Evolutionary conservation across 768 basidiomycete genomes (phyloP).

Genomic region (Trametopsis cervina): DNA sequence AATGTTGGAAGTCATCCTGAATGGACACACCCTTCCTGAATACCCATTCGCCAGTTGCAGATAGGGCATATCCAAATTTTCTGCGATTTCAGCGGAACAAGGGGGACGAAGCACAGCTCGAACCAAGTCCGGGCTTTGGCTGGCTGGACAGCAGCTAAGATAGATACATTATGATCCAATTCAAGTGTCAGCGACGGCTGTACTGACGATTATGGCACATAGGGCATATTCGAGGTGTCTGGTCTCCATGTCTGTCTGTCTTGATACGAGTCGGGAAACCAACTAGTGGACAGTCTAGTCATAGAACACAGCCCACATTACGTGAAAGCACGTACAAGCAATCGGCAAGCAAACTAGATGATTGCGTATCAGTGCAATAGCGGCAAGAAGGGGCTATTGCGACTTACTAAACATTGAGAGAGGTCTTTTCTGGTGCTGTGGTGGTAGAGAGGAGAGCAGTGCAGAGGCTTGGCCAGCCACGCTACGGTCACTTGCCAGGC

Average conservation of each 20-base stretch:
- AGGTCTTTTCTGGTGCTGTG: no score
- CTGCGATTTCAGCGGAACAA: conserved; percentile 56
- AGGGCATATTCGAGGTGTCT: conserved; percentile 54
- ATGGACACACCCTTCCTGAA: conserved; percentile 42
- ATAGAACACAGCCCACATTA: no score
- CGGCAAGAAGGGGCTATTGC: no score
- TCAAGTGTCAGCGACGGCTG: not conserved
- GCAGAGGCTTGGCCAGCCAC: no score
- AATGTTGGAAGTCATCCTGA: not conserved
- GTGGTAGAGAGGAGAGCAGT: no score
- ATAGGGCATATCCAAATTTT: conserved; percentile 67
- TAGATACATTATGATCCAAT: not conserved
- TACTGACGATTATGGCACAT: conserved; percentile 64
- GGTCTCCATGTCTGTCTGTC: conserved; percentile 46
- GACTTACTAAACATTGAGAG: no score
- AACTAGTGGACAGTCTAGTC: no score
- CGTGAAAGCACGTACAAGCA: conserved; percentile 22
- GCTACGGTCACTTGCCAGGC: no score
- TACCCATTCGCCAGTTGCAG: conserved; percentile 56
- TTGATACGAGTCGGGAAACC: conserved; percentile 59
- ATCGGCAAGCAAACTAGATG: conserved; percentile 32
- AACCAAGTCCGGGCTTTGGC: conserved; percentile 70
- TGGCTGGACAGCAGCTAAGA: conserved; percentile 49
- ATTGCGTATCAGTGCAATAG: no score
- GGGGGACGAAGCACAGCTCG: conserved; percentile 67